Percentiles rank a stretch among this genome's conserved stretches.
Evolutionary conservation across 1,284 basidiomycete species (phyloP).

Genomic region (Bjerkandera adusta): DNA sequence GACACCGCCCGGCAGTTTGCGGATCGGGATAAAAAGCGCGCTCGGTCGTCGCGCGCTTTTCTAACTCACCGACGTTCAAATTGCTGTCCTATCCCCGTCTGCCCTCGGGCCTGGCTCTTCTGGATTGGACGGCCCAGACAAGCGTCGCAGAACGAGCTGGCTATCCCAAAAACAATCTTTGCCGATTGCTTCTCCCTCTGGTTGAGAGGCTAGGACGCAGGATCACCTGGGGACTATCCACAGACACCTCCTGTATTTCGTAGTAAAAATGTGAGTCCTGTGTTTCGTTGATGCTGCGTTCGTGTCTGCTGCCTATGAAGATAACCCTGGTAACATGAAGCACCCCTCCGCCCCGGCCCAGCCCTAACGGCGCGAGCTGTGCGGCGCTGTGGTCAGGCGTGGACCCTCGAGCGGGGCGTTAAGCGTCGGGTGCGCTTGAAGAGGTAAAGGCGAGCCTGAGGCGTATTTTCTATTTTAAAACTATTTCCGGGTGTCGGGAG

Average conservation of each 20-base stretch:
- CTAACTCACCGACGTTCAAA: constrained; percentile 59
- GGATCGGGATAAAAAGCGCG: constrained; percentile 18
- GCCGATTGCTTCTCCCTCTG: constrained; percentile 83
- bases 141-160: constrained; percentile 68
- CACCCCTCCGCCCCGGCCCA: constrained; percentile 44
- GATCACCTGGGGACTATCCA: constrained; percentile 83
- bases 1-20: constrained; percentile 21
- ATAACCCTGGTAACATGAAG: constrained; percentile 85
- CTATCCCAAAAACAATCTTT: constrained; percentile 85
- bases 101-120: constrained; percentile 32
- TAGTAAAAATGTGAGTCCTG: constrained; percentile 16
- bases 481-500: too few relatives aligned
- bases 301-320: constrained; percentile 49
- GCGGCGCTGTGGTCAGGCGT: not conserved
- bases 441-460: constrained; percentile 88
- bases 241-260: constrained; percentile 34
- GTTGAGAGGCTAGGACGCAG: constrained; percentile 84
- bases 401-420: constrained; percentile 1
- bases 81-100: constrained; percentile 68
- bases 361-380: too few relatives aligned
- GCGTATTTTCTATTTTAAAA: too few relatives aligned
- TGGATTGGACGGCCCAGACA: constrained; percentile 84
- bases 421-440: constrained; percentile 59
- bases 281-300: constrained; percentile 8
- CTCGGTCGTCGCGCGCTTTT: constrained; percentile 1